Conservation (phyloP, 192 early-diverging fungal genomes). For the Diversispora epigaea region DNA sequence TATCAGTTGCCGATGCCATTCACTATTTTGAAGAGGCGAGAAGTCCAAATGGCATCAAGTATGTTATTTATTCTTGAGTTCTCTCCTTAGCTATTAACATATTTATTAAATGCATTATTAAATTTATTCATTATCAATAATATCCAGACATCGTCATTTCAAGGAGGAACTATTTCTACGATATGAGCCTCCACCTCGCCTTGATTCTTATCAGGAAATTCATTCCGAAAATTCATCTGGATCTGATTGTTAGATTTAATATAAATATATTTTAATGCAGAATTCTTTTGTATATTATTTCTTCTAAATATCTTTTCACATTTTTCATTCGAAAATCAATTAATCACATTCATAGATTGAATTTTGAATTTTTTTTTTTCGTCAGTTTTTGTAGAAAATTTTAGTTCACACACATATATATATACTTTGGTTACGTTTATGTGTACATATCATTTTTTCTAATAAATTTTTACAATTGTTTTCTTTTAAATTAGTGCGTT, state of each 20-base stretch:
- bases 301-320: no score
- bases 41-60: constrained; percentile 51
- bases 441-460: no score
- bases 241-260: not conserved
- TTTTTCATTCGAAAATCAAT: no score
- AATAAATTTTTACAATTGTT: no score
- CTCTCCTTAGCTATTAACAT: not conserved
- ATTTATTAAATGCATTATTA: not conserved
- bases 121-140: constrained; percentile 1
- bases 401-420: no score
- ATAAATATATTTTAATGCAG: no score
- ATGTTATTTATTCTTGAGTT: not conserved
- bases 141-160: constrained; percentile 53
- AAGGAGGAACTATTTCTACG: constrained; percentile 56
- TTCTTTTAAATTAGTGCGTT: no score
- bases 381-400: no score
- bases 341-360: no score
- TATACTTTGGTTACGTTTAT: no score
- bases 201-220: not conserved
- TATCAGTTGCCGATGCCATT: constrained; percentile 51
- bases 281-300: no score
- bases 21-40: constrained; percentile 46
- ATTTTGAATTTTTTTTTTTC: no score
- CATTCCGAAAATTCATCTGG: not conserved
- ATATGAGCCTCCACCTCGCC: constrained; percentile 41